A percentile compares a stretch with the other conserved stretches of the same genome.
Conservation (phyloP, 768 basidiomycete species). For the Xerocomellus chrysenteron region DNA sequence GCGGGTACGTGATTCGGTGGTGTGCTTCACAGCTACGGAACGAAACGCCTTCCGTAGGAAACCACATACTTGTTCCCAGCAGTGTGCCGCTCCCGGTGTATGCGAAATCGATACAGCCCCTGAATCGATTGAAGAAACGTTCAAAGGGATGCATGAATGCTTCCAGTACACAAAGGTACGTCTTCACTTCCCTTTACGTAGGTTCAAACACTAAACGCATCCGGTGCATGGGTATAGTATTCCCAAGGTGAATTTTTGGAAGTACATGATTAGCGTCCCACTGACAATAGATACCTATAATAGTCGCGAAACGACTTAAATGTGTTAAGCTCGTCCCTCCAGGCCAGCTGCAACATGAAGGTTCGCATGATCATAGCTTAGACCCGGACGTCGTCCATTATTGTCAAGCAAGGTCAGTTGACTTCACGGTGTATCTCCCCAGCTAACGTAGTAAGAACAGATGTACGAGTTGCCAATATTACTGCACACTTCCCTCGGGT, state of each 20-base stretch:
- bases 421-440: not conserved
- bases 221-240: slow-evolving; percentile 39
- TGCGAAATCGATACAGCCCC: slow-evolving; percentile 59
- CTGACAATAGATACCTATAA: not conserved
- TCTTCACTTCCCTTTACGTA: not conserved
- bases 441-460: slow-evolving; percentile 27
- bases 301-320: slow-evolving; percentile 50
- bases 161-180: slow-evolving; percentile 63
- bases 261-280: not conserved
- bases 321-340: slow-evolving; percentile 49
- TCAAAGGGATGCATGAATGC: slow-evolving; percentile 56
- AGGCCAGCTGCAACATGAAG: slow-evolving; percentile 42
- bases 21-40: slow-evolving; percentile 3
- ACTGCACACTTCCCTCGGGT: slow-evolving; percentile 56
- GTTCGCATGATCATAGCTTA: slow-evolving; percentile 47
- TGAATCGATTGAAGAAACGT: slow-evolving; percentile 58
- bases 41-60: slow-evolving; percentile 21
- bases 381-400: slow-evolving; percentile 48
- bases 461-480: slow-evolving; percentile 56
- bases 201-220: not conserved
- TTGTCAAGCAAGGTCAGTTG: slow-evolving; percentile 46
- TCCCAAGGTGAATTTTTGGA: slow-evolving; percentile 42
- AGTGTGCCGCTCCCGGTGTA: slow-evolving; percentile 48
- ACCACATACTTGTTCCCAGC: slow-evolving; percentile 48
- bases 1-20: slow-evolving; percentile 43